Base-by-base conservation (phyloP, 805 yeast species). In the Candida insectalens region DNA sequence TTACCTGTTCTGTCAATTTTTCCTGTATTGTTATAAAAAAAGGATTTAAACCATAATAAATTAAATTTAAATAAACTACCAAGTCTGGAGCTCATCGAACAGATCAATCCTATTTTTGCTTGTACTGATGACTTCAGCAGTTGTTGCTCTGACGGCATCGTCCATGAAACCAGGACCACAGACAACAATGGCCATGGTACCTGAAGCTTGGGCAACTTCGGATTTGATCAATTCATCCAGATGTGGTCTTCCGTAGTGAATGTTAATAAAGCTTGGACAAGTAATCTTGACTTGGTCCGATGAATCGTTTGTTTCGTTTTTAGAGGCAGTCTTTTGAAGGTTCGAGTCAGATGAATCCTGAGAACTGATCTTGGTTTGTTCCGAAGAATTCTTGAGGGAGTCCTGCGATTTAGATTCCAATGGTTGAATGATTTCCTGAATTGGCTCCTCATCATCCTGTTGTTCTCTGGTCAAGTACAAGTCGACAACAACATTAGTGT, bases 31-130 rank as follows among this genome's bases (percentile, higher is more conserved):
- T n/a, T n/a, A n/a, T n/a, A n/a, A n/a, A n/a, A n/a, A n/a, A n/a
- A n/a, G n/a, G n/a, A n/a, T n/a, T n/a, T n/a, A n/a, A n/a, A n/a
- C n/a, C n/a, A n/a, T n/a, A n/a, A n/a, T n/a, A n/a, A n/a, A n/a
- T n/a, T n/a, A n/a, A n/a, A n/a, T n/a, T n/a, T n/a, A n/a, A n/a
- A n/a, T n/a, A n/a, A n/a, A n/a, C n/a, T 25, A 76, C 94, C 94
- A 83, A 10, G 69, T 63, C 57, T 80, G 85, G 32, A 79, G 65
- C 48, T 81, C 88, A 51, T 84, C 94, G 48, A 64, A 77, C 46
- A 76, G 76, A 40, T 79, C 88, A 14, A 82, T 69, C 29, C 82
- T 65, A 32, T 66, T 60, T n/a, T 63, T 51, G 34, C 58, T 55
- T 19, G 53, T 40, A 23, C 61, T 55, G 33, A 74, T 49, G 36